A percentile compares a stretch with the other conserved stretches of the same genome.
phyloP scores from a whole-genome alignment of 192 early-diverging fungal genomes.

The Funneliformis geosporum region DNA sequence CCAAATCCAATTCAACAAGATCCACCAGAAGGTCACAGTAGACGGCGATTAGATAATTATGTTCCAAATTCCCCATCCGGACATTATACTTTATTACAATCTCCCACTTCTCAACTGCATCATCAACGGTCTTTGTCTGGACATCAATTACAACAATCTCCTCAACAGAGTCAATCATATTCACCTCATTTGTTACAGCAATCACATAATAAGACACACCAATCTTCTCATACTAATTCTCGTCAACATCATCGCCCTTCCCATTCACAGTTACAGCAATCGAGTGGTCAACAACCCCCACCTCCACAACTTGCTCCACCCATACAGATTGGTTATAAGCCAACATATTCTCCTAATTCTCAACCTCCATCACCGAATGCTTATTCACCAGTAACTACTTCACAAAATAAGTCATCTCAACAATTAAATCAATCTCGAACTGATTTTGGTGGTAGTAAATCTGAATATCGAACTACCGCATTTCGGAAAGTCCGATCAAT shows the following conservation, averaged over 20 bases:
- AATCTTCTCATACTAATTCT: background rate
- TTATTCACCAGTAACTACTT: background rate
- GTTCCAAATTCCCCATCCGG: background rate
- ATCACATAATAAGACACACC: background rate
- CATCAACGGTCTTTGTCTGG: background rate
- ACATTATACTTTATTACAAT: background rate
- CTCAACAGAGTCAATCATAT: background rate
- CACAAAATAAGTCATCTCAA: conserved; percentile 2
- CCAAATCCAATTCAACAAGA: conserved; percentile 14
- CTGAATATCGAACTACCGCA: background rate
- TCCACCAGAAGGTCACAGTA: background rate
- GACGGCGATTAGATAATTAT: conserved; percentile 22
- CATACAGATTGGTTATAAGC: conserved; percentile 6
- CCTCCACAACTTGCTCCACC: conserved; percentile 7
- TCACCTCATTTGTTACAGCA: background rate
- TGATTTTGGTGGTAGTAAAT: background rate
- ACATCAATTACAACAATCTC: background rate
- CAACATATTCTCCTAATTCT: background rate
- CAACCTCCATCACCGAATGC: background rate
- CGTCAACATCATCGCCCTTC: conserved; percentile 10
- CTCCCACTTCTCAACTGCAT: background rate
- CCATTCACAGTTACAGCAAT: background rate
- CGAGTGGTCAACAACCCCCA: background rate
- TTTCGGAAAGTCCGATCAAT: conserved; percentile 29
- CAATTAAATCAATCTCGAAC: background rate